Percentiles rank a stretch among this genome's conserved stretches.
Conservation (phyloP, 306 rosid genomes). For the Medicago truncatula region DNA sequence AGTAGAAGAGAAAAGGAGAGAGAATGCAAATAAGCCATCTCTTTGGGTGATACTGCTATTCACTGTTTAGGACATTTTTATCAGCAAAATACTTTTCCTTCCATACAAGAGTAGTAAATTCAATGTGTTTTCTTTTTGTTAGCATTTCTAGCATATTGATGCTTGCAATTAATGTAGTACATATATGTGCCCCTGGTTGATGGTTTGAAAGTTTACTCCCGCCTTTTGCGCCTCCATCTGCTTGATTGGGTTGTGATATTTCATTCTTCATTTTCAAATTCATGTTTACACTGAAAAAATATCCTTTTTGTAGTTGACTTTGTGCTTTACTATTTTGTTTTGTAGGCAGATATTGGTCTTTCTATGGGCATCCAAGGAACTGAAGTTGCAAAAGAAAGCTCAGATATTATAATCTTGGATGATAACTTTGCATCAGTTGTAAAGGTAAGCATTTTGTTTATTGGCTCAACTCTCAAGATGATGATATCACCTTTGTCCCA, state of each 20-base stretch:
- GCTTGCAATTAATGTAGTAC: slow-evolving; percentile 22
- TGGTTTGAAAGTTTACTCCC: slow-evolving; percentile 20
- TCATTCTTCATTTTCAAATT: slow-evolving; percentile 17
- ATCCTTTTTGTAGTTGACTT: slow-evolving; percentile 44
- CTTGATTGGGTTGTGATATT: slow-evolving; percentile 33
- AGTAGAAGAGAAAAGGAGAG: background rate
- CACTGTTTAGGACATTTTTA: slow-evolving; percentile 1
- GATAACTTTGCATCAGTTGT: slow-evolving; percentile 97
- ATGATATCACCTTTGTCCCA: slow-evolving; percentile 12
- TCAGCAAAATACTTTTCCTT: background rate
- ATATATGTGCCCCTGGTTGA: slow-evolving; percentile 32
- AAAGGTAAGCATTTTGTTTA: slow-evolving; percentile 57
- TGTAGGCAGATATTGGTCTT: slow-evolving; percentile 99
- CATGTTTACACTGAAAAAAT: slow-evolving; percentile 11
- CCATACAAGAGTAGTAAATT: slow-evolving; percentile 21
- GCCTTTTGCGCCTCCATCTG: slow-evolving; percentile 9
- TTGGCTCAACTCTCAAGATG: slow-evolving; percentile 35
- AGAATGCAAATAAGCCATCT: slow-evolving; percentile 15
- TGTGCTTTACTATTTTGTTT: slow-evolving; percentile 53
- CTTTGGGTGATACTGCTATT: slow-evolving; percentile 20
- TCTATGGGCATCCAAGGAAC: slow-evolving; percentile 99
- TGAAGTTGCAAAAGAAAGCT: slow-evolving; percentile 99
- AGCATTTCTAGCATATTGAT: slow-evolving; percentile 25
- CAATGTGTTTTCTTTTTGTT: slow-evolving; percentile 14
- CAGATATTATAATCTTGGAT: slow-evolving; percentile 94